Base-by-base conservation (phyloP, 208 protist species). In the Trypanosoma scelopori region DNA sequence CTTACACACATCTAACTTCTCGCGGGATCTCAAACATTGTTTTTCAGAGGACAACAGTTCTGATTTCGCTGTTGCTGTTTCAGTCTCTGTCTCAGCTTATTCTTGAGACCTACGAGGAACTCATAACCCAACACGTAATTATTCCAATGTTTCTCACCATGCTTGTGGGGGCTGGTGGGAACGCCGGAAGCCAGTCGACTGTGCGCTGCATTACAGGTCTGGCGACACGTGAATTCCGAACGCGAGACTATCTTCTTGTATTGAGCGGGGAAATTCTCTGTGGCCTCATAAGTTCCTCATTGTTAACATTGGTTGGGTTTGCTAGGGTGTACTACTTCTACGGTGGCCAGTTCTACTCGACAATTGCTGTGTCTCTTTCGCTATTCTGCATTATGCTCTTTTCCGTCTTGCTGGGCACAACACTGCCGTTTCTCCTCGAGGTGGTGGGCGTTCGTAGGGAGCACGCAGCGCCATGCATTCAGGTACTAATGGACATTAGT, bases 91-190 rank as follows among this genome's bases (percentile, higher is more conserved):
- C 66, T 47, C 73, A 79, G 73, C 76, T 79, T 55, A 76, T 79
- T 41, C 60, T 79, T 63, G 74, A 60, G 32, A 72, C 46, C 28
- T 84, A 84, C 65, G 71, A 79, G 45, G 64, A 27, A 28, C 64
- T 89, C 20, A 70, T 89, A 41, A 25, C 9, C 11, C 7, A 49
- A 43, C 78, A 88, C 65, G 37, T 83, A 30, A 81, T 84, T 41
- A 70, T 86, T 62, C 77, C 78, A 16, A 64, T 82, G 58, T 86
- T 89, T 56, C 46, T 89, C 11, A 89, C 83, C 46, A 89, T 86
- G 83, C 70, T 89, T 42, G 66, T 89, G 12, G 83, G 79, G 18
- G 83, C 79, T 3, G 83, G 83, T 41, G 79, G 79, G 22, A 89
- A 89, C 57, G 79, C 77, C 1, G 76, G 83, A 27, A 82, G 82